Evolutionary conservation across 768 basidiomycete genomes (phyloP), one percentile per base, ranked within the genome.

Genomic region (Leccinum broughii): DNA sequence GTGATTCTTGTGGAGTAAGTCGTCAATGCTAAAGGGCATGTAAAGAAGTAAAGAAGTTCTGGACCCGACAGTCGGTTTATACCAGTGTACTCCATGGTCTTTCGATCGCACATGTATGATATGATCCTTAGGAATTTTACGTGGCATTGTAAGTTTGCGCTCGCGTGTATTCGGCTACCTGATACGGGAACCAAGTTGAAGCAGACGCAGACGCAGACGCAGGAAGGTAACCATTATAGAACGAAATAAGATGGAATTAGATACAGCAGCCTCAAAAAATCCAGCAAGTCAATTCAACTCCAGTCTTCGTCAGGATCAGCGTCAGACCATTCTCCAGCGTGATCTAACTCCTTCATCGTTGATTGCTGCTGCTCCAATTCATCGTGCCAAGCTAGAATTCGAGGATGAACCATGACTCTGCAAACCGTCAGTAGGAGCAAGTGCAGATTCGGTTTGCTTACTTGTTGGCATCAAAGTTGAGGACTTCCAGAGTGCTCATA

Each of bases 391-490:
- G 75, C 76, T 1, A 89, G 64, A 11, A 90, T 88, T 15, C 81
- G 80, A 6, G 84, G 83, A 70, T 90, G 85, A 6, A 85, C 88
- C 66, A 77, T 75, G 14, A 90, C 84, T 69, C 89, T 90, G 66
- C 10, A 17, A 15, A 53, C 63, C 17, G 55, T 56, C 37, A 26
- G 49, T 37, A 22, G 20, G 59, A n/a, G 10, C n/a, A 11, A 20
- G 17, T 46, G 5, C 7, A 34, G 15, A 39, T 30, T 54, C 24
- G 20, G 17, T 44, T 50, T 35, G 56, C 84, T 48, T 65, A 87
- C 88, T 83, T 90, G 37, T 72, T 68, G 0, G 82, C 72, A 63
- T 85, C 73, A 67, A 91, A 92, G 64, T 83, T 83, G 20, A 83
- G 72, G 8, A 92, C 84, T 68, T 92, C 82, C 15, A 92, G 77